These are phyloP conservation scores for Pneumocystis murina DNA, from an alignment of 1,139 yeast species.

Conservation along the genomic window DNA sequence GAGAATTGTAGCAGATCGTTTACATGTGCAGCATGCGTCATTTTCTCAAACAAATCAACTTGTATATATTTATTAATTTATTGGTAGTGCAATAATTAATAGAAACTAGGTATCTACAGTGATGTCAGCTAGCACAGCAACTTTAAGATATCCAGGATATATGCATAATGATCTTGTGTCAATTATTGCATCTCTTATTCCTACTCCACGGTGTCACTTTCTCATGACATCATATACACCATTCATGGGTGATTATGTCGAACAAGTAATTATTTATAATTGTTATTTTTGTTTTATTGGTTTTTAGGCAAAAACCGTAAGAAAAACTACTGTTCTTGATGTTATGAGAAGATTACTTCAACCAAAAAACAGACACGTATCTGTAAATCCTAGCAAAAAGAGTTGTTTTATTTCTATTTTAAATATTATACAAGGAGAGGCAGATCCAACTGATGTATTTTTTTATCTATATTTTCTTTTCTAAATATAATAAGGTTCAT, in stretches of 20 bases:
- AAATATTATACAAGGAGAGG: conserved; percentile 59
- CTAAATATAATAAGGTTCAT: conserved; percentile 27
- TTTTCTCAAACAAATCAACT: conserved; percentile 71
- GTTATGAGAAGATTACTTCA: conserved; percentile 69
- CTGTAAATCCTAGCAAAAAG: conserved; percentile 27
- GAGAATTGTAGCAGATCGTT: conserved; percentile 43
- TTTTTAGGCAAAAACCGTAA: conserved; percentile 38
- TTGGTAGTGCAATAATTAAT: neutral
- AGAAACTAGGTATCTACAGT: conserved; percentile 38
- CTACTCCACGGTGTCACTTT: conserved; percentile 82
- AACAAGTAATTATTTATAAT: conserved; percentile 13
- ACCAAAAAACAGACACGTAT: conserved; percentile 64
- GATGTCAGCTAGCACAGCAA: conserved; percentile 71
- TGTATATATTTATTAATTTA: conserved; percentile 24
- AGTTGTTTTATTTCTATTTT: conserved; percentile 55
- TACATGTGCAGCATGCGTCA: conserved; percentile 31
- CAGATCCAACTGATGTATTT: conserved; percentile 47
- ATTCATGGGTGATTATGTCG: conserved; percentile 48
- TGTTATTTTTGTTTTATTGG: neutral
- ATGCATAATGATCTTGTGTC: conserved; percentile 79
- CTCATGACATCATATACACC: conserved; percentile 81
- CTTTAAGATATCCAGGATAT: conserved; percentile 81
- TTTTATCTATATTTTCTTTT: neutral
- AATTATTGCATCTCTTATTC: conserved; percentile 66
- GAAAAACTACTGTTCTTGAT: conserved; percentile 70